phyloP scores from a whole-genome alignment of 352 stramenopile genomes.

The Peronosclerospora sorghi region DNA sequence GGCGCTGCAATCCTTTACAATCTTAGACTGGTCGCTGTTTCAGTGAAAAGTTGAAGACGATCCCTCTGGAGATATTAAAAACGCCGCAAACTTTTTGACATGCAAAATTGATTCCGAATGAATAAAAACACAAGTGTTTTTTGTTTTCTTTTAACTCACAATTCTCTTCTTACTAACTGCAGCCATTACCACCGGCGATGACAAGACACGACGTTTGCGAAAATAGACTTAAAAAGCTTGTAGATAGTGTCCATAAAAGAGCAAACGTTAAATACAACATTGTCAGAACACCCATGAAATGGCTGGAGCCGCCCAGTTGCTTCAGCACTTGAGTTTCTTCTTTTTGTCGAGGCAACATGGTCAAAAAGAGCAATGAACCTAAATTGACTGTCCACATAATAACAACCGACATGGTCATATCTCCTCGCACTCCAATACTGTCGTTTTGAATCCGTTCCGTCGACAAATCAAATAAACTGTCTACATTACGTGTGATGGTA shows the following conservation, averaged over 20 bases:
- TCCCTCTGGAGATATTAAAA: too few species aligned
- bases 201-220: constrained; percentile 13
- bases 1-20: constrained; percentile 45
- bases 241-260: constrained; percentile 19
- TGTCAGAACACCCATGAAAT: constrained; percentile 23
- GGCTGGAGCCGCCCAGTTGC: constrained; percentile 30
- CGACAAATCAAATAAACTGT: constrained; percentile 40
- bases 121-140: too few species aligned
- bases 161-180: too few species aligned
- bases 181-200: constrained; percentile 33
- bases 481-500: constrained; percentile 44
- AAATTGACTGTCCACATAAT: constrained; percentile 47
- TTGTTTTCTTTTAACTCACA: too few species aligned
- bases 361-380: constrained; percentile 35
- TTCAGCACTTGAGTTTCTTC: constrained; percentile 24
- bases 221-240: background rate
- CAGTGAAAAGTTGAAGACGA: constrained; percentile 7
- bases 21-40: constrained; percentile 67
- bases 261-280: constrained; percentile 26
- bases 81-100: too few species aligned
- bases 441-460: constrained; percentile 38
- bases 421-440: constrained; percentile 30
- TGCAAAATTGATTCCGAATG: too few species aligned
- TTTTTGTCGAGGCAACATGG: constrained; percentile 35
- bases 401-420: constrained; percentile 47